These are phyloP conservation scores for Tulasnella sp. DNA, from an alignment of 768 basidiomycete genomes.

Conservation along the genomic window DNA sequence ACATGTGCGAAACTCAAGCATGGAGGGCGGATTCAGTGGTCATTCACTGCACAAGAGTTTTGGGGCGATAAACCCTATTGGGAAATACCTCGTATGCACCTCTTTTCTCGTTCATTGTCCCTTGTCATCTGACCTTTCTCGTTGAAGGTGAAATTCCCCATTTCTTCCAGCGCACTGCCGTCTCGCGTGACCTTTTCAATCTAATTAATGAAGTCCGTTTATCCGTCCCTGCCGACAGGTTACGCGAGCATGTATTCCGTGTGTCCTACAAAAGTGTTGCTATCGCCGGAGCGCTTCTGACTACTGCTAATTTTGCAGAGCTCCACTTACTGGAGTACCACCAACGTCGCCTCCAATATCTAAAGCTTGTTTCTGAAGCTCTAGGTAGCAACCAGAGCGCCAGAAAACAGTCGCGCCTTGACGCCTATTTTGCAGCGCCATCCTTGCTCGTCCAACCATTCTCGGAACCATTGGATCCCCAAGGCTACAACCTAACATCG, in stretches of 20 bases:
- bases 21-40: background rate
- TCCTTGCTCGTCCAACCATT: background rate
- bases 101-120: no score
- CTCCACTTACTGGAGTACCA: background rate
- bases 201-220: background rate
- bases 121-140: background rate
- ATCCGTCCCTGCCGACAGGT: background rate
- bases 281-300: background rate
- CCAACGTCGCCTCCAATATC: background rate
- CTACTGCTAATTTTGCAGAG: background rate
- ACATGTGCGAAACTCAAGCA: background rate
- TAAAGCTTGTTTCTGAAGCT: background rate
- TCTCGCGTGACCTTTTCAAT: background rate
- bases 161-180: background rate
- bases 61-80: background rate
- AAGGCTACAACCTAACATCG: background rate
- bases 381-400: background rate
- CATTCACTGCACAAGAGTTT: background rate
- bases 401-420: background rate
- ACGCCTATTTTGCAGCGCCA: background rate
- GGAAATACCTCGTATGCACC: background rate
- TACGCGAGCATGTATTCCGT: background rate
- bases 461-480: background rate
- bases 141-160: background rate
- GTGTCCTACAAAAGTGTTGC: background rate